Evolutionary conservation across 2,329 filamentous ascomycete genomes (phyloP).

Genomic region (Colletotrichum endophyticum): DNA sequence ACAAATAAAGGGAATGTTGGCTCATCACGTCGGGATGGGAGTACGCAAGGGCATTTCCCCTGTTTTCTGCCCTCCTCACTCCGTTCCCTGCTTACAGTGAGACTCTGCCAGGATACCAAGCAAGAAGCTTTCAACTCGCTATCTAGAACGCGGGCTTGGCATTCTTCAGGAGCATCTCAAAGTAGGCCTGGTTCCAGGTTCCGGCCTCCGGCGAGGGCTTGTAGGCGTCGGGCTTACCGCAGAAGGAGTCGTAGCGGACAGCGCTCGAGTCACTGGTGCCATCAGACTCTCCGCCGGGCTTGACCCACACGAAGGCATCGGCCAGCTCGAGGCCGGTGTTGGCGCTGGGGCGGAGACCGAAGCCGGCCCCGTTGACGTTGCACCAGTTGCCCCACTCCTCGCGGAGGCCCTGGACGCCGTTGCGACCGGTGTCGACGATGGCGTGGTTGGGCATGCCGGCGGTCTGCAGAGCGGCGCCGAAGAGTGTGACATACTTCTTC

Average conservation of each 20-base stretch:
- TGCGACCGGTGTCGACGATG: constrained; percentile 46
- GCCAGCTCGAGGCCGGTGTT: constrained; percentile 60
- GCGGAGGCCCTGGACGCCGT: constrained; percentile 45
- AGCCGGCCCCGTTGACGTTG: constrained; percentile 65
- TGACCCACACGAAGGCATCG: constrained; percentile 71
- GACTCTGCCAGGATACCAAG: neutral
- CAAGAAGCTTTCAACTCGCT: no score
- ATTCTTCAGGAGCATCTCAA: constrained; percentile 28
- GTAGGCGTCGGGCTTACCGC: constrained; percentile 44
- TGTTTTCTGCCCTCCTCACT: neutral
- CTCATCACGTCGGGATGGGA: neutral
- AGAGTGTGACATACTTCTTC: constrained; percentile 45
- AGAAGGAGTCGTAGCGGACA: constrained; percentile 40
- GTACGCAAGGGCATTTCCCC: neutral
- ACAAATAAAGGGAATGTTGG: neutral
- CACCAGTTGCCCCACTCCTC: constrained; percentile 60
- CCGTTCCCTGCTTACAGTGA: neutral
- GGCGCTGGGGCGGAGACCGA: constrained; percentile 61
- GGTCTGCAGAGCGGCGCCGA: constrained; percentile 40
- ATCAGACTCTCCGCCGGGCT: constrained; percentile 63
- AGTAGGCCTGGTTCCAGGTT: constrained; percentile 41
- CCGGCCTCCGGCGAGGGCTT: constrained; percentile 58
- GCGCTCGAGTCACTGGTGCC: constrained; percentile 41
- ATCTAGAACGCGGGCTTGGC: constrained; percentile 18
- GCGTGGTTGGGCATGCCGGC: constrained; percentile 47